Evolutionary conservation across 2,329 filamentous ascomycete species (phyloP).

Genomic region (Fusarium sp.): DNA sequence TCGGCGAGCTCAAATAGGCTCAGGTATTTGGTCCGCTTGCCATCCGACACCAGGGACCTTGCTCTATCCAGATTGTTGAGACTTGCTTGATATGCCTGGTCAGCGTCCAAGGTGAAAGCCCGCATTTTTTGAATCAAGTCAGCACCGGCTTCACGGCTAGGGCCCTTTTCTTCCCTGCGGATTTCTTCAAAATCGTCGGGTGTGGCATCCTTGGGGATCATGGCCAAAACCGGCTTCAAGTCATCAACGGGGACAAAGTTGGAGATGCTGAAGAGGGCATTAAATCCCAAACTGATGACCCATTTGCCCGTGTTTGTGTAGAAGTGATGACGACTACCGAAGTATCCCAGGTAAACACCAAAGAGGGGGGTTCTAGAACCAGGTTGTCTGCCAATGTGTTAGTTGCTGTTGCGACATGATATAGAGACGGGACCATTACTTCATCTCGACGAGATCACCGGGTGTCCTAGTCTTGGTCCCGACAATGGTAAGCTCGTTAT

Average conservation of each 20-base stretch:
- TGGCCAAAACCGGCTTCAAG: conserved; percentile 50
- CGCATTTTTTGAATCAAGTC: conserved; percentile 58
- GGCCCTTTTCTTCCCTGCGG: conserved; percentile 51
- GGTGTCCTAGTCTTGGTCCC: conserved; percentile 45
- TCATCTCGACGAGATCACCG: conserved; percentile 62
- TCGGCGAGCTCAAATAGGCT: conserved; percentile 61
- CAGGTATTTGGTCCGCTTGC: conserved; percentile 53
- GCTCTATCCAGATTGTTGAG: conserved; percentile 58
- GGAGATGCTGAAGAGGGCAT: conserved; percentile 59
- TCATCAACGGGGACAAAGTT: conserved; percentile 55
- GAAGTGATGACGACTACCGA: conserved; percentile 61
- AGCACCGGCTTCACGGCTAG: conserved; percentile 54
- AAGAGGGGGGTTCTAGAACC: conserved; percentile 57
- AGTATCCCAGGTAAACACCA: conserved; percentile 61
- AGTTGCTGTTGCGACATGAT: conserved; percentile 1
- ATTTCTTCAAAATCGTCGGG: conserved; percentile 46
- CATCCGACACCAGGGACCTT: conserved; percentile 51
- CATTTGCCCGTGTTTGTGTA: conserved; percentile 63
- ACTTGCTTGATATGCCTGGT: conserved; percentile 57
- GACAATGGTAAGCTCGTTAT: conserved; percentile 40
- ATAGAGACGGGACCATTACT: conserved; percentile 39
- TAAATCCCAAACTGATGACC: conserved; percentile 52
- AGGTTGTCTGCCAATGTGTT: conserved; percentile 39
- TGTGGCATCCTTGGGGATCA: conserved; percentile 43
- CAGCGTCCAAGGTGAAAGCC: conserved; percentile 54